Percentiles rank a stretch among this genome's conserved stretches.
Conservation (phyloP, 2,329 filamentous ascomycete genomes). For the Kalaharituber pfeilii region DNA sequence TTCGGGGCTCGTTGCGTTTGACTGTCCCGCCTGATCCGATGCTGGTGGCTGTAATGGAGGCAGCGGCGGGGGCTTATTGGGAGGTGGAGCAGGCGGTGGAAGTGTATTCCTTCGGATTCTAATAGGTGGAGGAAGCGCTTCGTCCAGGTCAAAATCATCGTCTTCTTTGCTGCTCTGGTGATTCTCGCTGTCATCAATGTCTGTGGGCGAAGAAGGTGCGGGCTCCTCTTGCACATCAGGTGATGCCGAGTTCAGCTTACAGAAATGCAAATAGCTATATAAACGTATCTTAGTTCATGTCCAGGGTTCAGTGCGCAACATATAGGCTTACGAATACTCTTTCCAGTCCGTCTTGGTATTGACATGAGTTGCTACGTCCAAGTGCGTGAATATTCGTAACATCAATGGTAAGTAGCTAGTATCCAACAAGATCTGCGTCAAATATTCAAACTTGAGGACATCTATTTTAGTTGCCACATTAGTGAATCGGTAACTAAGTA, state of each 20-base stretch:
- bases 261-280: constrained; percentile 60
- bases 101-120: neutral
- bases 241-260: constrained; percentile 46
- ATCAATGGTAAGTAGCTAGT: constrained; percentile 88
- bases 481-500: constrained; percentile 9
- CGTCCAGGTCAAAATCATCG: constrained; percentile 29
- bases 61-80: constrained; percentile 9
- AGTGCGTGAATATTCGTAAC: constrained; percentile 69
- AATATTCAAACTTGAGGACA: constrained; percentile 85
- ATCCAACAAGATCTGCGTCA: constrained; percentile 82
- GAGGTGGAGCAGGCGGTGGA: constrained; percentile 25
- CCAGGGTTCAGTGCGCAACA: neutral
- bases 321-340: constrained; percentile 26
- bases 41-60: constrained; percentile 24
- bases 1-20: constrained; percentile 6
- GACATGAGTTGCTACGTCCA: constrained; percentile 53
- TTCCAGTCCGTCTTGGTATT: constrained; percentile 16
- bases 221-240: constrained; percentile 66
- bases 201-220: constrained; percentile 36
- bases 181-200: neutral
- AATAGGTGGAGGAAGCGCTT: constrained; percentile 73
- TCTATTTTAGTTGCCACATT: constrained; percentile 36
- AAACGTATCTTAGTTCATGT: neutral
- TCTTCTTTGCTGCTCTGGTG: neutral
- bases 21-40: constrained; percentile 21